Conservation (phyloP, 768 basidiomycete genomes). For the Phylloporus sp. region DNA sequence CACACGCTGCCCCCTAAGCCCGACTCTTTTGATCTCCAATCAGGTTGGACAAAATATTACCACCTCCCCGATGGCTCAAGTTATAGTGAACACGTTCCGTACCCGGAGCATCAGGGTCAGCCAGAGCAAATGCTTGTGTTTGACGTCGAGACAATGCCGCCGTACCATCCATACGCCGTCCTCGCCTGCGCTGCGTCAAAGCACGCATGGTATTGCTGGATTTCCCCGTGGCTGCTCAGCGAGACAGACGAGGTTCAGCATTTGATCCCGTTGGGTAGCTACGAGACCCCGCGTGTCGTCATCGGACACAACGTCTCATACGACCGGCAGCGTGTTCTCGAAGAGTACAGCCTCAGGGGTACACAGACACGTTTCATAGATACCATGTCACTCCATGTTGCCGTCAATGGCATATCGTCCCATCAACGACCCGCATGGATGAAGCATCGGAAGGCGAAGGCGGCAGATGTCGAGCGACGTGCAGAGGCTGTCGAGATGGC, state of each 20-base stretch:
- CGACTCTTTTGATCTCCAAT: conserved; percentile 46
- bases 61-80: conserved; percentile 70
- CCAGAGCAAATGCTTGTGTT: conserved; percentile 78
- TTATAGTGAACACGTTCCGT: conserved; percentile 68
- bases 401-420: conserved; percentile 90
- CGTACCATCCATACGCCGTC: conserved; percentile 74
- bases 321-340: conserved; percentile 76
- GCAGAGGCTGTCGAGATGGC: conserved; percentile 64
- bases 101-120: conserved; percentile 58
- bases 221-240: conserved; percentile 87
- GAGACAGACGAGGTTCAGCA: conserved; percentile 56
- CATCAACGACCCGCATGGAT: conserved; percentile 94
- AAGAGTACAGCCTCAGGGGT: conserved; percentile 73
- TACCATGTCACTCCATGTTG: conserved; percentile 93
- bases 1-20: conserved; percentile 60
- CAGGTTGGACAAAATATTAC: conserved; percentile 91
- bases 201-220: conserved; percentile 93
- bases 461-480: conserved; percentile 48
- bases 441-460: conserved; percentile 73
- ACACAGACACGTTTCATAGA: conserved; percentile 83
- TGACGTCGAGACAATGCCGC: conserved; percentile 92
- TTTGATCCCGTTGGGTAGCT: conserved; percentile 68
- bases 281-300: conserved; percentile 54
- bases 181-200: conserved; percentile 85
- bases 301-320: conserved; percentile 96